Evolutionary conservation across 345 rosid genomes (phyloP), one percentile per base, ranked within the genome.

Genomic region (Sisymbrium altissimum): DNA sequence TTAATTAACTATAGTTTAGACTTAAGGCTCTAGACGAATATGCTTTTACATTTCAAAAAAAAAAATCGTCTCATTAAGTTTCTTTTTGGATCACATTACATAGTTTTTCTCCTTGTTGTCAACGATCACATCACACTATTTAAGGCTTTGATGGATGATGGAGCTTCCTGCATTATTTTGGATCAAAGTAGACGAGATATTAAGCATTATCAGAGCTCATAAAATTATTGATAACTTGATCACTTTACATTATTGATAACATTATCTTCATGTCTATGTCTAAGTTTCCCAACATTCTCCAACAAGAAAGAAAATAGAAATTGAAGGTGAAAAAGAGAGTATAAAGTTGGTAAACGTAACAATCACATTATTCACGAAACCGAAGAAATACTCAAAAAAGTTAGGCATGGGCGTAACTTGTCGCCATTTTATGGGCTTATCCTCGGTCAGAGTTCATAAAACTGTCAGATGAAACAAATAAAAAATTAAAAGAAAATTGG

Each of bases 351-450:
- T 76, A 76, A 69, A 27, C 19, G 74, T 68, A 75, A n/a, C 64
- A 41, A 61, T 76, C 59, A 50, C 59, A 50, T 75, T 61, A 68
- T 69, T 76, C 60, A 61, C 17, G 70, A 61, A 27, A 43, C 64
- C 17, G 32, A 68, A 52, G n/a, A 35, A 23, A 55, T 30, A 63
- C 23, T 33, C 30, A 39, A 63, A 29, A 58, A 58, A 0, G 9
- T 46, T 43, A 66, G 53, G 39, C 53, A 73, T 64, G 71, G 71
- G 23, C 23, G 65, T 64, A n/a, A 32, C 9, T 53, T 19, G 70
- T 73, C 36, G 36, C 39, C 64, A 72, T 62, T 73, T 41, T 19
- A 32, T 63, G 27, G 2, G n/a, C 18, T 32, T 11, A 64, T 54
- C 64, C 54, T 52, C 0, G 36, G 11, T 44, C 76, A 45, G 7